Evolutionary conservation across 2,329 filamentous ascomycete genomes (phyloP), one percentile per base, ranked within the genome.

Genomic region (Graphilbum fragrans): DNA sequence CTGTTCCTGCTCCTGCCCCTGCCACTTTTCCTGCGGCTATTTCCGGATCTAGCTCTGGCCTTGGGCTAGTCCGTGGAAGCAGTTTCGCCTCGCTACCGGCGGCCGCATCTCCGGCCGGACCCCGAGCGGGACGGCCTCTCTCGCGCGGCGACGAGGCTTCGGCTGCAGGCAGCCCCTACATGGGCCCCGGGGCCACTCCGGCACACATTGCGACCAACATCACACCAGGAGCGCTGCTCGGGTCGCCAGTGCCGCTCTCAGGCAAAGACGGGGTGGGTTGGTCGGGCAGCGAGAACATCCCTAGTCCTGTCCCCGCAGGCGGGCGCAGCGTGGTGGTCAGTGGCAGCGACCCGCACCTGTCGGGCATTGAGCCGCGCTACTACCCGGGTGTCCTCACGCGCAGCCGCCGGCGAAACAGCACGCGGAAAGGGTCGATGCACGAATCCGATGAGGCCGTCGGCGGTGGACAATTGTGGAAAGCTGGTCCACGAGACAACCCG

Each of bases 381-480:
- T 83, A 86, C 49, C 83, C 83, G 0, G 82, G 82, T 0, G 70
- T 87, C 25, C 70, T 86, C 35, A 66, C 68, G 16, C 61, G 70
- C 41, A 66, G 66, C 53, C 62, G 62, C 37, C 60, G 67, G 39
- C 65, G 57, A 39, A 63, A 61, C 35, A 70, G 69, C 41, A 54
- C 55, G 44, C 54, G 60, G 32, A 57, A 59, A 42, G 55, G 52
- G 37, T 65, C 62, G 33, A 50, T 52, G 38, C 59, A 64, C 31
- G 63, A 64, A 44, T 53, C 54, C n/a, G 63, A 66, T 37, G 43
- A 46, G 18, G 25, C 25, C 7, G 19, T 7, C 6, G 25, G 5
- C n/a, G 21, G 35, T 8, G n/a, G n/a, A 19, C 10, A 4, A n/a
- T 5, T 16, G 7, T 16, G 35, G 21, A 36, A 18, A 14, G 6